A percentile compares a stretch with the other conserved stretches of the same genome.
Conservation (phyloP, 106 monocot species). For the Dioscorea dumetorum region DNA sequence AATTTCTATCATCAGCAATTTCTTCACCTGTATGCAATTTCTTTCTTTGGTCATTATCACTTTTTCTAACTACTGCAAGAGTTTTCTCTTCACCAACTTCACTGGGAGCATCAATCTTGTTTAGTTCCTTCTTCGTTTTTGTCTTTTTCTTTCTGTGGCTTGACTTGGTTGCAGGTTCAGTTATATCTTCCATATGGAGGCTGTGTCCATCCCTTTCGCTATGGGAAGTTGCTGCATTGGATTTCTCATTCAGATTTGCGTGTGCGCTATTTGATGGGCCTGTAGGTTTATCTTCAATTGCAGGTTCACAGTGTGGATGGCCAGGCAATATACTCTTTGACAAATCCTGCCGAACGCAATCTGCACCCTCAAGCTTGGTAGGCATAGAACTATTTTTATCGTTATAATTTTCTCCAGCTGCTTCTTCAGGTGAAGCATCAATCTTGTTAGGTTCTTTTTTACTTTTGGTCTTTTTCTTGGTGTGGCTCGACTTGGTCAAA, state of each 20-base stretch:
- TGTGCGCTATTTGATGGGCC: background rate
- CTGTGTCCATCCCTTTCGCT: background rate
- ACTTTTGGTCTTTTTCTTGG: slow-evolving; percentile 7
- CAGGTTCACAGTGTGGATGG: background rate
- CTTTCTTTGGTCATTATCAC: background rate
- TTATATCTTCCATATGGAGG: background rate
- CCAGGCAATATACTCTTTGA: no score
- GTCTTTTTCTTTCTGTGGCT: slow-evolving; percentile 5
- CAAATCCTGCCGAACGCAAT: background rate
- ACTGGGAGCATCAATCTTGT: no score
- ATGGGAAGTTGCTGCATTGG: background rate
- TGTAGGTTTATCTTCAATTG: background rate
- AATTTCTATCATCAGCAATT: background rate
- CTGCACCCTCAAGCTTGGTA: no score
- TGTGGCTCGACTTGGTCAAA: slow-evolving; percentile 1
- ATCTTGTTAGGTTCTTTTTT: no score
- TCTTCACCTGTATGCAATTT: slow-evolving; percentile 4
- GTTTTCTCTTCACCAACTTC: no score
- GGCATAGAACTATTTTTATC: background rate
- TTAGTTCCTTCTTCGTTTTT: no score
- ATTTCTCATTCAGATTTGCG: background rate
- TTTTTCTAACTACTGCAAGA: no score
- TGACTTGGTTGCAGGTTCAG: slow-evolving; percentile 5
- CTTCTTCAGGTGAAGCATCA: background rate
- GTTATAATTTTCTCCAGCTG: background rate